Base-by-base conservation (phyloP, 2,329 filamentous ascomycete species). In the Xylariaceae sp. region DNA sequence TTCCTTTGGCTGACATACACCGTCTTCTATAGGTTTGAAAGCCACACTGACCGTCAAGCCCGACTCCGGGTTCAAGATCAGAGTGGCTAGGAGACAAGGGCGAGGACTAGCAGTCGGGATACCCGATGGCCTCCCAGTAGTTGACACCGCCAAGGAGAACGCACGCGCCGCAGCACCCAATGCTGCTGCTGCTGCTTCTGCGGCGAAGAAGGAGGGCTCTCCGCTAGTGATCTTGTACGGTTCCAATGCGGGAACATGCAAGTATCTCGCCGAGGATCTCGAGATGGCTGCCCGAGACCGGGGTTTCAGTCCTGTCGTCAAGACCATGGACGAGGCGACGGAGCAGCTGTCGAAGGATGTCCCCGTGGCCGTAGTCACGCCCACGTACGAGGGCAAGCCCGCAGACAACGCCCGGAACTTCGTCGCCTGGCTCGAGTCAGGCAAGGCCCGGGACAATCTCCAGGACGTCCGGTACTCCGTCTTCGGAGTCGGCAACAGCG, bases 31-130 rank as follows among this genome's bases (percentile, higher is more conserved):
- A 45, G 43, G 29, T 16, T 24, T 78, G 48, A 70, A 76, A 50
- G 65, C 71, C 45, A 76, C 73, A 0, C 56, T 83, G 27, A 82
- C 78, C 0, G 64, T 81, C 52, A 83, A 82, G 59, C 78, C 78
- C 1, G 73, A 78, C 23, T n/a, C n/a, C n/a, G 70, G 76, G 36
- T 78, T 87, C 51, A 66, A 68, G 36, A 81, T 85, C 63, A 70
- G 71, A 28, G 78, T 76, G 2, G 64, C 48, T 56, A 3, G 58
- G 56, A 23, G 41, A 24, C 14, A 34, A 3, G 41, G 41, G 2
- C 27, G 16, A 38, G 26, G 34, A n/a, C 16, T 8, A 7, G 17
- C 33, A 28, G 14, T 36, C 5, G 44, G 44, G 4, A 38, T 44
- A 4, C 34, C 44, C 6, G 36, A 34, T 2, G 15, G n/a, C 18